These are phyloP conservation scores for Cornus suecica DNA, from an alignment of 148 eudicot species.

Conservation along the genomic window DNA sequence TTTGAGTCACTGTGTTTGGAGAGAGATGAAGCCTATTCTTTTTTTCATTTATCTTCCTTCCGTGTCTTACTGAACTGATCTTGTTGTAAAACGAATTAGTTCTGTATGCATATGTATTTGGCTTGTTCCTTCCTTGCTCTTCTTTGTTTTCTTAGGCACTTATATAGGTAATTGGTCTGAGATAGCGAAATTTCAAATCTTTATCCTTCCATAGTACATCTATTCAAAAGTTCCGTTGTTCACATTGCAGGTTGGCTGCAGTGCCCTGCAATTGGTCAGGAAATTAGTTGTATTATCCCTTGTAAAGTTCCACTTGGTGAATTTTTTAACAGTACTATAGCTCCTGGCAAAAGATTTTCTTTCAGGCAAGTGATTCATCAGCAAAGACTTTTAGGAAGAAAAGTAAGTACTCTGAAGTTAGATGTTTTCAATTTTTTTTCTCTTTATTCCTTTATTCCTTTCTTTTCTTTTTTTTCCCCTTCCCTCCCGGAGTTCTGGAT, in stretches of 20 bases:
- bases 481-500: neutral
- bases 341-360: slow-evolving; percentile 90
- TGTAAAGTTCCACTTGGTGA: slow-evolving; percentile 96
- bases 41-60: too few relatives aligned
- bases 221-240: neutral
- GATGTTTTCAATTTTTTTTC: neutral
- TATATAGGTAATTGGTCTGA: neutral
- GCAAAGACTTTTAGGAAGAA: slow-evolving; percentile 61
- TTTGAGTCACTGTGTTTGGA: too few relatives aligned
- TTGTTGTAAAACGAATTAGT: neutral
- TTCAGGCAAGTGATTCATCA: slow-evolving; percentile 74
- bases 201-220: neutral
- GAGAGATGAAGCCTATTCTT: too few relatives aligned
- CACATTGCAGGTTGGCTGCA: slow-evolving; percentile 82
- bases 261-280: slow-evolving; percentile 79
- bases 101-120: neutral
- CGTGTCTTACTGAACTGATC: too few relatives aligned
- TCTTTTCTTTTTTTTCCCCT: neutral
- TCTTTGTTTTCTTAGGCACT: neutral
- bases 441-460: slow-evolving; percentile 4
- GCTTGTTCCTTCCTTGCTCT: neutral
- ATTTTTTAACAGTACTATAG: slow-evolving; percentile 49
- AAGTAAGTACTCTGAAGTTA: slow-evolving; percentile 38
- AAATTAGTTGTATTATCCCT: slow-evolving; percentile 65
- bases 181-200: neutral